phyloP scores from a whole-genome alignment of 2,329 filamentous ascomycete genomes.

The Exophiala sideris region DNA sequence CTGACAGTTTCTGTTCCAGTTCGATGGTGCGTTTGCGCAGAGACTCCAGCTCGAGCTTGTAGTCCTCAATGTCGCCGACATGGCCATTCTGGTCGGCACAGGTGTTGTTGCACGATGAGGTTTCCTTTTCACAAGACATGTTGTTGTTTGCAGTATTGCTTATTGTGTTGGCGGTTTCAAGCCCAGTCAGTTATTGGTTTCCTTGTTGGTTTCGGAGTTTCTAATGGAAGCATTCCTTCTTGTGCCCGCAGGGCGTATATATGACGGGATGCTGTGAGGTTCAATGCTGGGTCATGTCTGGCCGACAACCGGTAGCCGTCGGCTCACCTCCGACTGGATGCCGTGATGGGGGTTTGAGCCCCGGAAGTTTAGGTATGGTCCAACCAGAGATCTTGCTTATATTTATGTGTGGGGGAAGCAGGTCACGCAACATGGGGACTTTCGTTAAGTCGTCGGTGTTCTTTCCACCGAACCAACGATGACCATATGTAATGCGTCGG shows the following conservation, averaged over 20 bases:
- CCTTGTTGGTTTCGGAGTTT: background rate
- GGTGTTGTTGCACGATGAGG: constrained; percentile 3
- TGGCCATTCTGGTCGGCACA: constrained; percentile 11
- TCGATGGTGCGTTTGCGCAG: constrained; percentile 39
- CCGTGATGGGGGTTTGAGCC: no score
- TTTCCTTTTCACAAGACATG: constrained; percentile 8
- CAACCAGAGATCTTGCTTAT: background rate
- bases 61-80: constrained; percentile 37
- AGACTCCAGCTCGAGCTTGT: constrained; percentile 38
- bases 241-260: no score
- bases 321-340: no score
- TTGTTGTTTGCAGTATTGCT: background rate
- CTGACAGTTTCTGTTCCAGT: constrained; percentile 35
- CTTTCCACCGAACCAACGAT: background rate
- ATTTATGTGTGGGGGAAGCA: background rate
- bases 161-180: background rate
- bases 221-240: background rate
- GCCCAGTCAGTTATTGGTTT: background rate
- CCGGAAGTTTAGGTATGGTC: no score
- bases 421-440: background rate
- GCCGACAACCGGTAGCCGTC: no score
- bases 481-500: background rate
- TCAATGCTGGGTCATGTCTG: no score
- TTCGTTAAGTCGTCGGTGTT: background rate
- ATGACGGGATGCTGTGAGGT: no score